phyloP scores from a whole-genome alignment of 495 filamentous ascomycete genomes.

The Penicillium maclennaniae region DNA sequence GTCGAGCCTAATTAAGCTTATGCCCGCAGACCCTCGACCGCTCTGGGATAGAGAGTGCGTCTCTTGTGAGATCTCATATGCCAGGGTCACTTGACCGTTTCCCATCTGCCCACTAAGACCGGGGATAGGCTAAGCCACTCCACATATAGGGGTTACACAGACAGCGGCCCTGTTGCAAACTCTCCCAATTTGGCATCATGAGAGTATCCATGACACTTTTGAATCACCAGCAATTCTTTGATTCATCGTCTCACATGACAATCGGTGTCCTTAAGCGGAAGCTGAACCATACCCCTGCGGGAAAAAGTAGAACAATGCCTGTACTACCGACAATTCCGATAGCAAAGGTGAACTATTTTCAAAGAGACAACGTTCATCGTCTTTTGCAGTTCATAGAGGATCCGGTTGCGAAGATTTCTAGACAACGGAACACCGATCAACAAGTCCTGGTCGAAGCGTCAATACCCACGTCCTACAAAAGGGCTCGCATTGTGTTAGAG shows the following conservation, averaged over 20 bases:
- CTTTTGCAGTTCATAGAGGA: not conserved
- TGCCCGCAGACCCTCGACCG: not conserved
- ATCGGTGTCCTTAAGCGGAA: not conserved
- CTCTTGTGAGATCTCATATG: not conserved
- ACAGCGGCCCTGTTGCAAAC: slow-evolving; percentile 11
- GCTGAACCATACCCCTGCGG: not conserved
- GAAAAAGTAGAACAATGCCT: not conserved
- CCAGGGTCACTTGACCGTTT: not conserved
- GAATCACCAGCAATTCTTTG: not conserved
- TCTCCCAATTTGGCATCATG: not conserved
- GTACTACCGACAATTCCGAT: not conserved
- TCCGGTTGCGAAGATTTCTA: not conserved
- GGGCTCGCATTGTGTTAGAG: not conserved
- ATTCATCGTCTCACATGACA: not conserved
- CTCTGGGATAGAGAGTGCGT: not conserved
- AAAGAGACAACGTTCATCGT: not conserved
- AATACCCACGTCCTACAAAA: not conserved
- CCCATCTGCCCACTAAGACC: not conserved
- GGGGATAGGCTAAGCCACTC: not conserved
- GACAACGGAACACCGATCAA: not conserved
- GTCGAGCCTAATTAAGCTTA: slow-evolving; percentile 14
- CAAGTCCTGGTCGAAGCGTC: not conserved
- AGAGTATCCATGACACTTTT: not conserved
- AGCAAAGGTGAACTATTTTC: not conserved
- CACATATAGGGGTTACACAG: slow-evolving; percentile 14